phyloP scores from a whole-genome alignment of 768 basidiomycete species.

The Botryobasidium botryosum region DNA sequence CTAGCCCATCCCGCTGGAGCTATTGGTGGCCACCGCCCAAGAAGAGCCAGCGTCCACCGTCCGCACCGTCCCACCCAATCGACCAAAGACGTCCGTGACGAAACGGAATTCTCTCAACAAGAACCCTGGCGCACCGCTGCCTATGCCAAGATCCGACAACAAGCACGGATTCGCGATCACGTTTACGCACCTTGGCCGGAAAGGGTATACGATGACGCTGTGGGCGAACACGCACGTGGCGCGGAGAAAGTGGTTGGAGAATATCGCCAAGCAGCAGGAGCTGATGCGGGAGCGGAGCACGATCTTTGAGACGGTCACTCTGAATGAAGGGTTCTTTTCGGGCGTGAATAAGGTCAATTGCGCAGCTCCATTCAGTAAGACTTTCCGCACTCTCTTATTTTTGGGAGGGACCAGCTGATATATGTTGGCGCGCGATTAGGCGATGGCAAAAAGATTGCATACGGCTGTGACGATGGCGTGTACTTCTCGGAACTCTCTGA shows the following conservation, averaged over 20 bases:
- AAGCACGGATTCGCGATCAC: constrained; percentile 87
- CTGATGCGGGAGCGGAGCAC: constrained; percentile 63
- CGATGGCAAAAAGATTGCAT: constrained; percentile 70
- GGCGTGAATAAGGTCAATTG: constrained; percentile 82
- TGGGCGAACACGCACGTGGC: constrained; percentile 76
- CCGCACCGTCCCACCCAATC: constrained; percentile 1
- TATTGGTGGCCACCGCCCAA: constrained; percentile 64
- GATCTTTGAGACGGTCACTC: constrained; percentile 68
- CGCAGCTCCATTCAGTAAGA: constrained; percentile 75
- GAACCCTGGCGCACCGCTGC: constrained; percentile 26
- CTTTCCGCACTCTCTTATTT: background rate
- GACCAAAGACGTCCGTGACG: background rate
- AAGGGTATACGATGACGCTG: constrained; percentile 78
- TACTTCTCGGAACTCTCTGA: constrained; percentile 83
- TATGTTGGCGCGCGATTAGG: constrained; percentile 27
- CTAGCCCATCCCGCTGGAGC: constrained; percentile 90
- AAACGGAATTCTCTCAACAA: constrained; percentile 12
- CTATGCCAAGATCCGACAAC: constrained; percentile 32
- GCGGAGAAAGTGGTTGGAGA: constrained; percentile 89
- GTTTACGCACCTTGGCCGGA: constrained; percentile 84
- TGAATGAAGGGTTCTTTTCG: constrained; percentile 80
- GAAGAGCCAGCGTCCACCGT: constrained; percentile 36
- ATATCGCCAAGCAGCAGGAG: constrained; percentile 80
- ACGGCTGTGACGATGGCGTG: constrained; percentile 95
- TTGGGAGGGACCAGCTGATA: background rate